phyloP scores from a whole-genome alignment of 225 moss, liverwort and hornwort species.

The Sphagnum contortum region DNA sequence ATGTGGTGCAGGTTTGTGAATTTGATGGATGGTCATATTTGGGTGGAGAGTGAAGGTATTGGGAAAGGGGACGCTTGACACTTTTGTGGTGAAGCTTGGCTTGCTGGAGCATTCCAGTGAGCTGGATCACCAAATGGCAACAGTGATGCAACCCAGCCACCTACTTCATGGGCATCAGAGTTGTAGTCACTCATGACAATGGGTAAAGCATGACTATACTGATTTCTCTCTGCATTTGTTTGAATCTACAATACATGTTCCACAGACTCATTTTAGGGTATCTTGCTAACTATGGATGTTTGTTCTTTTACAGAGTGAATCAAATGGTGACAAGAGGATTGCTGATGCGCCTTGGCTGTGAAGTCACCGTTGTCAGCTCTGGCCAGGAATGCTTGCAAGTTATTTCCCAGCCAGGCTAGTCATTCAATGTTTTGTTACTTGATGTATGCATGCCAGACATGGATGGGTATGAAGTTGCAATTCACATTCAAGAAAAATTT shows the following conservation, averaged over 20 bases:
- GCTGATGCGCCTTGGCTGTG: conserved; percentile 61
- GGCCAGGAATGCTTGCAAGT: conserved; percentile 49
- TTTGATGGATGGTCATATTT: conserved; percentile 59
- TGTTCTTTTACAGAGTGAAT: conserved; percentile 34
- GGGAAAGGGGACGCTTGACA: conserved; percentile 51
- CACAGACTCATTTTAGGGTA: too few species aligned
- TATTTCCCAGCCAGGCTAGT: conserved; percentile 54
- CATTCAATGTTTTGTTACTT: conserved; percentile 43
- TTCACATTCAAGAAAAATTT: conserved; percentile 59
- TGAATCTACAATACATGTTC: too few species aligned
- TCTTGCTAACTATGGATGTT: neutral
- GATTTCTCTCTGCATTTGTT: too few species aligned
- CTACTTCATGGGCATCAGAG: conserved; percentile 44
- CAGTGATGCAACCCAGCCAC: neutral
- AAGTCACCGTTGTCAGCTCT: conserved; percentile 64
- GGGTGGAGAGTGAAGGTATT: conserved; percentile 56
- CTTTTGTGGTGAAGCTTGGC: conserved; percentile 43
- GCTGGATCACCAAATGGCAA: conserved; percentile 32
- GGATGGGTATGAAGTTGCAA: conserved; percentile 65
- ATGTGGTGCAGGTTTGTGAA: conserved; percentile 43
- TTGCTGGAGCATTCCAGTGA: conserved; percentile 41
- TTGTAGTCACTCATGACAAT: conserved; percentile 69
- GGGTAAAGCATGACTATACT: conserved; percentile 25
- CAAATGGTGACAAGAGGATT: conserved; percentile 69
- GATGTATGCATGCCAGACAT: conserved; percentile 70